These are phyloP conservation scores for Talaromyces ruber DNA, from an alignment of 495 filamentous ascomycete species.

Conservation along the genomic window DNA sequence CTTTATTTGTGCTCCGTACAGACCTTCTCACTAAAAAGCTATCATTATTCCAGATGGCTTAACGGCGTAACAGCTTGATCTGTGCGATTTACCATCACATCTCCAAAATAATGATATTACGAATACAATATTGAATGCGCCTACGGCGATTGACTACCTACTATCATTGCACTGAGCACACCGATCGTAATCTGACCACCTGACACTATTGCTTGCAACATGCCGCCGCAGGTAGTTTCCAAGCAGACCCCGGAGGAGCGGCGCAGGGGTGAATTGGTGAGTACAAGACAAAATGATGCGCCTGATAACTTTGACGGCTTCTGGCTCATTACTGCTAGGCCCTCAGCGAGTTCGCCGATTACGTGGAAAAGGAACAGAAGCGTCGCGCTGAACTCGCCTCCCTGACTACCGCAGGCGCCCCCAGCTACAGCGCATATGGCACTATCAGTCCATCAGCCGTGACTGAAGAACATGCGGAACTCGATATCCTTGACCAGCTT, in stretches of 20 bases:
- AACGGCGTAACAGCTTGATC: neutral
- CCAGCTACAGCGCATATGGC: conserved; percentile 37
- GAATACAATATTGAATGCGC: conserved; percentile 34
- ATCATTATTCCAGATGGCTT: neutral
- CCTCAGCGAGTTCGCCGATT: conserved; percentile 94
- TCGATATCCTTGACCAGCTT: conserved; percentile 85
- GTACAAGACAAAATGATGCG: conserved; percentile 8
- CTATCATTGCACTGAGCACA: conserved; percentile 1
- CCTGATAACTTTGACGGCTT: neutral
- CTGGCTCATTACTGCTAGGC: conserved; percentile 43
- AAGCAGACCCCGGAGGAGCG: conserved; percentile 68
- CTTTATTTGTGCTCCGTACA: neutral
- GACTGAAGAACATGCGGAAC: conserved; percentile 74
- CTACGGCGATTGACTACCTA: conserved; percentile 16
- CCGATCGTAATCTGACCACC: neutral
- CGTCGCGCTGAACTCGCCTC: conserved; percentile 48
- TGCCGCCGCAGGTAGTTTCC: conserved; percentile 24
- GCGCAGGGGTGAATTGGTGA: conserved; percentile 77
- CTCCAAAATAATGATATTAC: conserved; percentile 29
- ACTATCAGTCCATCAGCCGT: conserved; percentile 27
- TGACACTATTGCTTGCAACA: conserved; percentile 11
- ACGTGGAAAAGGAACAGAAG: conserved; percentile 88
- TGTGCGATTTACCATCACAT: neutral
- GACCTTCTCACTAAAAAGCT: neutral
- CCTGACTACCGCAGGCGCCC: conserved; percentile 18